A percentile compares a stretch with the other conserved stretches of the same genome.
Conservation (phyloP, 495 filamentous ascomycete species). For the Halenospora varia region DNA sequence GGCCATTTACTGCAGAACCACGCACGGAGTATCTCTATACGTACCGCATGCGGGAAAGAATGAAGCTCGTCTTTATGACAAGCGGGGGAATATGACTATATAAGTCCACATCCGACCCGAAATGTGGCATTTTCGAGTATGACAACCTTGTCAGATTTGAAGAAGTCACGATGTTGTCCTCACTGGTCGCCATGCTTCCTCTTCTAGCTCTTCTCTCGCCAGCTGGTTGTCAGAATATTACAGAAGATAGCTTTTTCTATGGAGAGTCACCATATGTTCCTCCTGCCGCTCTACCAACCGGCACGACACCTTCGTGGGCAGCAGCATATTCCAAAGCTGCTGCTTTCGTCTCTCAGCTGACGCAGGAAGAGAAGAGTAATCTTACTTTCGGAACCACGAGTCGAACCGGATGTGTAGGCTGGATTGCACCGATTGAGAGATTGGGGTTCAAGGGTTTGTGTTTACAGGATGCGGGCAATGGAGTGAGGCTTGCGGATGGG, state of each 20-base stretch:
- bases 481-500: slow-evolving; percentile 52
- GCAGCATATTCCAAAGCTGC: slow-evolving; percentile 46
- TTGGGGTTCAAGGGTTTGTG: slow-evolving; percentile 58
- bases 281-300: neutral
- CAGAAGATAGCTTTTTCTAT: slow-evolving; percentile 16
- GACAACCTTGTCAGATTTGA: too few relatives aligned
- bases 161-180: too few relatives aligned
- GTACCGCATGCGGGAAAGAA: too few relatives aligned
- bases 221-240: too few relatives aligned
- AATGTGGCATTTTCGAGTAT: too few relatives aligned
- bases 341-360: slow-evolving; percentile 48
- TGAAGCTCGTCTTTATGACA: too few relatives aligned
- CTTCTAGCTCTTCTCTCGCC: too few relatives aligned
- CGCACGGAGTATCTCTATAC: too few relatives aligned
- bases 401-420: slow-evolving; percentile 8
- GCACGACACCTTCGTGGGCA: slow-evolving; percentile 38
- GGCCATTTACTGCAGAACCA: too few relatives aligned
- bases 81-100: too few relatives aligned
- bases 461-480: slow-evolving; percentile 57
- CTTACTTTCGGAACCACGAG: neutral
- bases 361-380: slow-evolving; percentile 48
- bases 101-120: too few relatives aligned
- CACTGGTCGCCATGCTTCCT: too few relatives aligned
- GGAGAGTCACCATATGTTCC: neutral
- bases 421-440: slow-evolving; percentile 35